Conservation (phyloP, 192 early-diverging fungal genomes). For the Endogone sp. region DNA sequence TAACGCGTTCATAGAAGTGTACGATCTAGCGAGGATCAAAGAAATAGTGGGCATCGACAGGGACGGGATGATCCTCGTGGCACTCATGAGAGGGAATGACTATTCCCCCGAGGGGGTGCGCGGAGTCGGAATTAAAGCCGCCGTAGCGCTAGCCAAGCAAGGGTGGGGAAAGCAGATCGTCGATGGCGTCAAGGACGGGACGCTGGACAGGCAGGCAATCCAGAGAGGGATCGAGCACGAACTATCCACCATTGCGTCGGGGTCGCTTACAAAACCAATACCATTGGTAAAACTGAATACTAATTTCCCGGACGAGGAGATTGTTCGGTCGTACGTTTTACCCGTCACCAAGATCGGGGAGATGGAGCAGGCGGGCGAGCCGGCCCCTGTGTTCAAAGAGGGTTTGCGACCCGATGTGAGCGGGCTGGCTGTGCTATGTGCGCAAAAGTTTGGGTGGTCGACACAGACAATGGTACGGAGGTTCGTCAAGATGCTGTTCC, state of each 20-base stretch:
- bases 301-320: conserved; percentile 3
- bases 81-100: conserved; percentile 14
- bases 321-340: neutral
- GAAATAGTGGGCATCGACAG: conserved; percentile 7
- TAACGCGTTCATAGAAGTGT: neutral
- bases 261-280: neutral
- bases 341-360: neutral
- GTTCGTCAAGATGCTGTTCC: neutral
- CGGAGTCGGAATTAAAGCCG: conserved; percentile 12
- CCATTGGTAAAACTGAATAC: neutral
- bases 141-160: conserved; percentile 8
- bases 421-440: neutral
- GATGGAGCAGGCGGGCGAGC: neutral
- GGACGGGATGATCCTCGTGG: conserved; percentile 21
- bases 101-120: conserved; percentile 8
- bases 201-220: neutral
- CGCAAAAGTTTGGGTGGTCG: neutral
- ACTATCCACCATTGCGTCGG: conserved; percentile 6
- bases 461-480: neutral
- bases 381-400: neutral
- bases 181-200: conserved; percentile 1
- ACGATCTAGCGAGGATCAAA: neutral
- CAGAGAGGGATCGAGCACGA: conserved; percentile 1
- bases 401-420: neutral
- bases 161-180: conserved; percentile 10